A percentile compares a stretch with the other conserved stretches of the same genome.
These are phyloP conservation scores for Lactarius sp. DNA, from an alignment of 768 basidiomycete genomes.

Conservation along the genomic window DNA sequence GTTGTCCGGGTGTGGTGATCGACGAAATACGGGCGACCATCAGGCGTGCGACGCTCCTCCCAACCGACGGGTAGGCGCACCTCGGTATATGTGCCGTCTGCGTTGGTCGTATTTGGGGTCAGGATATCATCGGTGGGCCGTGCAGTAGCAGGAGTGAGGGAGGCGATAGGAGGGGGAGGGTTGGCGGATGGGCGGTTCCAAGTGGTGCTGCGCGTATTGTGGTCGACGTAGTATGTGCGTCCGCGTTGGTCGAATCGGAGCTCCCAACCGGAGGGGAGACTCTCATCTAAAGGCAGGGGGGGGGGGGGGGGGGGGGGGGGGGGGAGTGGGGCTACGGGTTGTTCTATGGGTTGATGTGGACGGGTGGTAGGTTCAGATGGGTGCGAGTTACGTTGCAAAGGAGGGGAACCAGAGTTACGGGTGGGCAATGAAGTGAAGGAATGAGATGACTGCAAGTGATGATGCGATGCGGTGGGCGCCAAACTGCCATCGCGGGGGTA, in stretches of 20 bases:
- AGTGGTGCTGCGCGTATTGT: slow-evolving; percentile 72
- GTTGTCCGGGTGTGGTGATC: slow-evolving; percentile 83
- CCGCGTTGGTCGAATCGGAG: slow-evolving; percentile 68
- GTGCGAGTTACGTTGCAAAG: slow-evolving; percentile 13
- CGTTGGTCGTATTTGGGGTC: slow-evolving; percentile 24
- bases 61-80: slow-evolving; percentile 82
- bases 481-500: slow-evolving; percentile 3
- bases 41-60: slow-evolving; percentile 89
- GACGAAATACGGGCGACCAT: slow-evolving; percentile 71
- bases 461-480: slow-evolving; percentile 11
- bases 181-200: slow-evolving; percentile 58
- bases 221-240: slow-evolving; percentile 83
- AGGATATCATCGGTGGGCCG: slow-evolving; percentile 1
- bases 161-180: slow-evolving; percentile 27
- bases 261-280: slow-evolving; percentile 80
- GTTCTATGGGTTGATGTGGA: slow-evolving; percentile 9
- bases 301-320: slow-evolving; percentile 3
- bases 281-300: slow-evolving; percentile 45
- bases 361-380: slow-evolving; percentile 1
- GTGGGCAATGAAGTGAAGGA: slow-evolving; percentile 17
- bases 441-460: slow-evolving; percentile 16
- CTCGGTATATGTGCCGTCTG: slow-evolving; percentile 44
- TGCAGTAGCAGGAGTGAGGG: slow-evolving; percentile 27
- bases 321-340: slow-evolving; percentile 6
- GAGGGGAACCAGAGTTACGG: slow-evolving; percentile 30